Evolutionary conservation across 1,284 basidiomycete genomes (phyloP), one percentile per base, ranked within the genome.

Genomic region (Naganishia sp.): DNA sequence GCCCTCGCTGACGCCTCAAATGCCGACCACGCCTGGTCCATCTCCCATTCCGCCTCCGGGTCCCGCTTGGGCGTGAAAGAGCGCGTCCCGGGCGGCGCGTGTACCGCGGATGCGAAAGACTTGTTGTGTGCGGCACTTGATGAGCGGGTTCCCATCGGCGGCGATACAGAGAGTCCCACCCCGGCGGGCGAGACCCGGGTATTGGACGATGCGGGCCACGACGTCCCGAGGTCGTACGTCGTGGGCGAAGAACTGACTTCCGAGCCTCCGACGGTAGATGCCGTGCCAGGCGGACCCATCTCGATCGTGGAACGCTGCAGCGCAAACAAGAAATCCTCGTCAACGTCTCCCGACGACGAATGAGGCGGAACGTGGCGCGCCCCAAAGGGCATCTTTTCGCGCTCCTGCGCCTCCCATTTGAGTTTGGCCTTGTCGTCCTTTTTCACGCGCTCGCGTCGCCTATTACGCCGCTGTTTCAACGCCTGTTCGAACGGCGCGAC

Each of bases 371-470:
- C 28, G 63, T 42, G 21, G 46, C 65, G 46, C 50, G 43, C 53
- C 18, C 65, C 66, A n/a, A 70, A 58, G 66, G 81, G 82, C 71
- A 84, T 79, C 72, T 82, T 83, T 77, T 90, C 89, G 66, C 77
- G 60, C 68, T 83, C 82, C 17, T 83, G 83, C 76, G 90, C 89
- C 68, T 95, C 92, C n/a, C 89, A 90, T 18, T 85, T 82, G 0
- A 81, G 81, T 61, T 87, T 87, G 0, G 92, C 92, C 49, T 87
- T 84, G 73, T 95, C 92, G 74, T 96, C 94, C 74, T 88, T 89
- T 75, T 84, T 83, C 46, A 83, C 86, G 76, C 89, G 89, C 76
- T 93, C 91, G 74, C 86, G 86, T 65, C 92, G 83, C 70, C 88
- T 85, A n/a, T 84, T 76, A 0, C 86, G 83, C n/a, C 93, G 86